These are phyloP conservation scores for Pythium oligandrum DNA, from an alignment of 352 stramenopile species.

Conservation along the genomic window DNA sequence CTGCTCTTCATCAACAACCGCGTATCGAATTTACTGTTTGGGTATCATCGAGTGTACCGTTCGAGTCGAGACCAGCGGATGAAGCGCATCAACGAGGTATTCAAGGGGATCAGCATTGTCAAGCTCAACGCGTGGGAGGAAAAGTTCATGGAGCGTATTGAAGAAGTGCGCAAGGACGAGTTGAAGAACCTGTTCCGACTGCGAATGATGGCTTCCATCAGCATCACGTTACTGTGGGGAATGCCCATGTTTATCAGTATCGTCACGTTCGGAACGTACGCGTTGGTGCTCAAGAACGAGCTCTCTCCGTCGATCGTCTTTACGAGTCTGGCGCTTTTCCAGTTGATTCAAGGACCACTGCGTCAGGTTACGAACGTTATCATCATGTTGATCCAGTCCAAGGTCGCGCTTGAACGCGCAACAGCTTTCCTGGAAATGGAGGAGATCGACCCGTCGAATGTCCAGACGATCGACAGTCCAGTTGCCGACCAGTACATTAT, in stretches of 20 bases:
- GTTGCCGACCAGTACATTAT: background rate
- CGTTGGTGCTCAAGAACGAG: conserved; percentile 62
- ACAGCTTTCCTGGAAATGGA: conserved; percentile 42
- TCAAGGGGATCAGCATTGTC: conserved; percentile 84
- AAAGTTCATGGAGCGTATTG: conserved; percentile 72
- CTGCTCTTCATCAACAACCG: conserved; percentile 37
- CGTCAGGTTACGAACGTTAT: conserved; percentile 36
- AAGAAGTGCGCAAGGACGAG: conserved; percentile 20
- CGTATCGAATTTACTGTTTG: conserved; percentile 32
- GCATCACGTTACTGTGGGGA: conserved; percentile 33
- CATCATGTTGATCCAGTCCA: conserved; percentile 78
- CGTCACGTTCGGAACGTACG: conserved; percentile 38
- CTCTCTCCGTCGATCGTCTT: conserved; percentile 77
- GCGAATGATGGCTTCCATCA: conserved; percentile 29
- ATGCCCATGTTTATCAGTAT: conserved; percentile 54
- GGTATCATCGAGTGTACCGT: conserved; percentile 17
- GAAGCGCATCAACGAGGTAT: conserved; percentile 51
- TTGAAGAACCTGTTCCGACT: conserved; percentile 26
- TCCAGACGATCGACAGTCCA: conserved; percentile 4
- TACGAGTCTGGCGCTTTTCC: conserved; percentile 61
- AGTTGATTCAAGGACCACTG: conserved; percentile 66
- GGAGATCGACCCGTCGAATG: conserved; percentile 17
- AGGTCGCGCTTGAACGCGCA: conserved; percentile 56
- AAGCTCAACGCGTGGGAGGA: conserved; percentile 93
- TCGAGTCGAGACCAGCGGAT: conserved; percentile 38